phyloP scores from a whole-genome alignment of 1,284 basidiomycete species.

The Fistulina hepatica region DNA sequence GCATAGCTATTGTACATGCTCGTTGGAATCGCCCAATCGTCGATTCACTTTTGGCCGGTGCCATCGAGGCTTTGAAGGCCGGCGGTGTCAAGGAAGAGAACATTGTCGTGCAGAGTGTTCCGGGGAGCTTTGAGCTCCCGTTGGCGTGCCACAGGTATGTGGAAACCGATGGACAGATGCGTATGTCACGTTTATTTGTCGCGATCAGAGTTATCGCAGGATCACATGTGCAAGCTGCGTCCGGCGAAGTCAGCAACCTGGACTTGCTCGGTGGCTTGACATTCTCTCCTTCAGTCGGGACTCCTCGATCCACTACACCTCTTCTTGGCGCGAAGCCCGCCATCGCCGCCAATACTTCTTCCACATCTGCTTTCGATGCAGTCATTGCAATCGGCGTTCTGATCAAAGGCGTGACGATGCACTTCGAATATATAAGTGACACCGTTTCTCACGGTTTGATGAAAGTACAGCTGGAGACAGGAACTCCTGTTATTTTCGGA shows the following conservation, averaged over 20 bases:
- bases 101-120: conserved; percentile 86
- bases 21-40: conserved; percentile 88
- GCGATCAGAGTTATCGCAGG: conserved; percentile 66
- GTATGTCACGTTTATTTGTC: background rate
- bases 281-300: too few species aligned
- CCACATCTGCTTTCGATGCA: conserved; percentile 56
- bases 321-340: conserved; percentile 31
- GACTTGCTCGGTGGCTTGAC: conserved; percentile 73
- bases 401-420: conserved; percentile 96
- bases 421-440: conserved; percentile 98
- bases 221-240: conserved; percentile 67
- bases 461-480: conserved; percentile 87
- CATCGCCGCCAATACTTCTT: conserved; percentile 14
- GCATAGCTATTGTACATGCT: conserved; percentile 86
- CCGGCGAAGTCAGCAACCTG: conserved; percentile 40
- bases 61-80: conserved; percentile 67
- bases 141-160: conserved; percentile 71
- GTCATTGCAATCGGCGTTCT: conserved; percentile 95
- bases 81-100: conserved; percentile 84
- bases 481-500: conserved; percentile 94
- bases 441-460: conserved; percentile 88
- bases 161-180: conserved; percentile 1
- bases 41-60: conserved; percentile 72
- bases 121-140: conserved; percentile 91
- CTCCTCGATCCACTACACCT: conserved; percentile 35